Conservation (phyloP, 2,329 filamentous ascomycete species). For the Cyphellophora attinorum region DNA sequence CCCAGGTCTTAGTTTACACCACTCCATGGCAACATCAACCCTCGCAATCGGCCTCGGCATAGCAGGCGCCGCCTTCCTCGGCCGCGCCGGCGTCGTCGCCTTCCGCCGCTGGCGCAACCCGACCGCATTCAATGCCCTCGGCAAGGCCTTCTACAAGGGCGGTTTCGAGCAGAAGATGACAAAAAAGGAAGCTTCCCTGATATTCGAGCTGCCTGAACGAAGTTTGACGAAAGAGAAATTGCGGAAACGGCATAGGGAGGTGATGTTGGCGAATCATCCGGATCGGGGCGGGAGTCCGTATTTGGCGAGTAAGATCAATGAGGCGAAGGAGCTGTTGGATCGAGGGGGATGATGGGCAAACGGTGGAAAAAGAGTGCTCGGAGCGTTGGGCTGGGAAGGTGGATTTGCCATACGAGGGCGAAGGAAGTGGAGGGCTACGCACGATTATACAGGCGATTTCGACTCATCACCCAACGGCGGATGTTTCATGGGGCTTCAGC, state of each 20-base stretch:
- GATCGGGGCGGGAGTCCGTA: conserved; percentile 96
- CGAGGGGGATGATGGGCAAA: conserved; percentile 50
- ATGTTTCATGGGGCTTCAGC: too few relatives aligned
- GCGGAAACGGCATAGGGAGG: conserved; percentile 85
- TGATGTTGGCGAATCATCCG: conserved; percentile 97
- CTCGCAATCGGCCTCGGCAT: conserved; percentile 36
- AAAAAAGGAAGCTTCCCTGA: conserved; percentile 78
- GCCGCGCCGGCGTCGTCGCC: conserved; percentile 84
- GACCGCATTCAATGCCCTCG: conserved; percentile 59
- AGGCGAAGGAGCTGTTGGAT: conserved; percentile 93
- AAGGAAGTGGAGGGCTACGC: too few relatives aligned
- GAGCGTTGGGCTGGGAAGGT: too few relatives aligned
- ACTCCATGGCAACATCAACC: conserved; percentile 32
- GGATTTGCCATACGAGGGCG: too few relatives aligned
- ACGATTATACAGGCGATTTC: too few relatives aligned
- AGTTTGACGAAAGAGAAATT: conserved; percentile 72
- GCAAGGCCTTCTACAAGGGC: conserved; percentile 93
- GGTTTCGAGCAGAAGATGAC: conserved; percentile 97
- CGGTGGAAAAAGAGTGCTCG: too few relatives aligned
- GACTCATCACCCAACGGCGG: too few relatives aligned
- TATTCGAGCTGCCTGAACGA: conserved; percentile 85
- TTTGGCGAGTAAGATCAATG: conserved; percentile 94
- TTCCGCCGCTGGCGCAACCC: conserved; percentile 68
- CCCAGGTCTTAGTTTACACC: too few relatives aligned
- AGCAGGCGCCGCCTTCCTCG: conserved; percentile 63